Conservation (phyloP, 2,329 filamentous ascomycete genomes). For the Talaromyces sp. region DNA sequence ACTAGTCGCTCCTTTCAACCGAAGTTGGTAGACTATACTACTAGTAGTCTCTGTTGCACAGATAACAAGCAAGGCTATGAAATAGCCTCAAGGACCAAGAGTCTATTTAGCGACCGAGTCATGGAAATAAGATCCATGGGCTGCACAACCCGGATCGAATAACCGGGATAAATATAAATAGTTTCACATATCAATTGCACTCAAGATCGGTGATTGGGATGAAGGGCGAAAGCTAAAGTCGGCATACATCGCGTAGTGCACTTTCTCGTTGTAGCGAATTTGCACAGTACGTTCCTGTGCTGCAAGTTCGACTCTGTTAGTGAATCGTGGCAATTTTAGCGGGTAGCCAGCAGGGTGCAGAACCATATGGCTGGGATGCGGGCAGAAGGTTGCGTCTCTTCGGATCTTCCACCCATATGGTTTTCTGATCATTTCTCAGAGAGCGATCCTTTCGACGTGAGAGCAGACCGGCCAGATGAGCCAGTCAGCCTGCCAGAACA, state of each 20-base stretch:
- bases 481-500: not conserved
- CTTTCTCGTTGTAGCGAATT: not conserved
- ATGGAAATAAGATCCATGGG: not conserved
- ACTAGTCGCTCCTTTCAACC: too few species aligned
- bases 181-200: slow-evolving; percentile 2
- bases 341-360: not conserved
- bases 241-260: not conserved
- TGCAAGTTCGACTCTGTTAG: slow-evolving; percentile 12
- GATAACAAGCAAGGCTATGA: slow-evolving; percentile 12
- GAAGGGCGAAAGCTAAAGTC: not conserved
- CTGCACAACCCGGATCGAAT: not conserved
- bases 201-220: slow-evolving; percentile 4
- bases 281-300: not conserved
- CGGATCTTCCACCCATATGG: not conserved
- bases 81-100: not conserved
- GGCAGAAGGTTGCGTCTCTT: slow-evolving; percentile 1
- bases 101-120: slow-evolving; percentile 3
- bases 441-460: not conserved
- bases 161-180: not conserved
- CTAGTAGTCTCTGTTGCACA: not conserved
- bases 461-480: not conserved
- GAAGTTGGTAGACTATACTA: too few species aligned
- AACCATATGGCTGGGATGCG: slow-evolving; percentile 14
- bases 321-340: slow-evolving; percentile 13
- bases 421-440: not conserved